A percentile compares a stretch with the other conserved stretches of the same genome.
Conservation (phyloP, 2,329 filamentous ascomycete genomes). For the Hypoxylon sp. region DNA sequence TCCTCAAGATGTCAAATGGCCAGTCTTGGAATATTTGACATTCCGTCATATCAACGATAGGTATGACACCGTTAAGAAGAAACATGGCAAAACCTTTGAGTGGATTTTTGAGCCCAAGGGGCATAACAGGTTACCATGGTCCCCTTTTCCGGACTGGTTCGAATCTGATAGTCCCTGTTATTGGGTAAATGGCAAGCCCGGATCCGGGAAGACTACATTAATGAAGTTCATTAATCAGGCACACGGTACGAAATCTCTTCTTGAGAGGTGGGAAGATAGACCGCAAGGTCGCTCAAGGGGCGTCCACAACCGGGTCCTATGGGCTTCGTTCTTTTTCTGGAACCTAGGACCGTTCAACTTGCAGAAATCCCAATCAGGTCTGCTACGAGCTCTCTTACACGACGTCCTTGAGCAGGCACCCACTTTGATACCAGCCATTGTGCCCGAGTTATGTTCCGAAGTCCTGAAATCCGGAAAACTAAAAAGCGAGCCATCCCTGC, state of each 20-base stretch:
- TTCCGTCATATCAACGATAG: not conserved
- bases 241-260: not conserved
- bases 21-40: not conserved
- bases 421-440: not conserved
- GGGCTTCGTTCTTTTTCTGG: not conserved
- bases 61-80: not conserved
- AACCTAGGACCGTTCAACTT: not conserved
- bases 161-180: slow-evolving; percentile 16
- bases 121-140: slow-evolving; percentile 3
- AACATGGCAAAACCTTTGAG: slow-evolving; percentile 8
- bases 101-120: slow-evolving; percentile 10
- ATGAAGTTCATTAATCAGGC: slow-evolving; percentile 27
- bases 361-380: not conserved
- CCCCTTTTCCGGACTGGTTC: slow-evolving; percentile 24
- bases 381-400: not conserved
- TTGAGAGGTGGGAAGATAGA: not conserved
- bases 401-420: not conserved
- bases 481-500: not conserved
- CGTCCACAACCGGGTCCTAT: not conserved
- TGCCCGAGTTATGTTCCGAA: not conserved
- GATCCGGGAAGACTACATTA: slow-evolving; percentile 34
- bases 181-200: slow-evolving; percentile 36
- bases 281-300: not conserved
- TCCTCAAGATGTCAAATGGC: not conserved
- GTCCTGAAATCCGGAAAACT: not conserved